Evolutionary conservation across 2,329 filamentous ascomycete genomes (phyloP).

Genomic region (Pseudopyricularia javanii): DNA sequence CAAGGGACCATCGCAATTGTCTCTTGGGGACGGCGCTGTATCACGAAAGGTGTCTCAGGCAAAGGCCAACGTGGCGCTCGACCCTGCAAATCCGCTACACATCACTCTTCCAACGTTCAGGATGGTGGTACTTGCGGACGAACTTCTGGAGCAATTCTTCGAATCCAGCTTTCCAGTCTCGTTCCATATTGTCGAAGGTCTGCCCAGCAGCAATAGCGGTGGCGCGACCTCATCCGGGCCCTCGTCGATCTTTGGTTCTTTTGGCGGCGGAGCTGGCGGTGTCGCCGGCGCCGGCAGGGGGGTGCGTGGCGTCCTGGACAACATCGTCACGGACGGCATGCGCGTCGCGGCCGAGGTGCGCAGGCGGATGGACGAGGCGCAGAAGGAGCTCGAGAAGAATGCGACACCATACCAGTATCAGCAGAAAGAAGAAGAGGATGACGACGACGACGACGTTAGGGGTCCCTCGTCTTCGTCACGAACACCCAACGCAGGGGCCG

Average conservation of each 20-base stretch:
- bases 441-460: conserved; percentile 51
- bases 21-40: conserved; percentile 14
- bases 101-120: conserved; percentile 96
- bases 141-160: conserved; percentile 92
- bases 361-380: conserved; percentile 88
- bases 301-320: conserved; percentile 84
- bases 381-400: conserved; percentile 79
- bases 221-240: conserved; percentile 17
- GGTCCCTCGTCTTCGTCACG: conserved; percentile 11
- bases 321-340: conserved; percentile 96
- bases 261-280: conserved; percentile 41
- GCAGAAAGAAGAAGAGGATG: conserved; percentile 47
- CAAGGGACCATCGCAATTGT: conserved; percentile 5
- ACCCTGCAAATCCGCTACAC: conserved; percentile 84
- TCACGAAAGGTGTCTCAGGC: conserved; percentile 43
- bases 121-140: conserved; percentile 95
- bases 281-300: conserved; percentile 50
- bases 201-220: conserved; percentile 16
- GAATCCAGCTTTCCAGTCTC: conserved; percentile 90
- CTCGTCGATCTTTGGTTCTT: conserved; percentile 67
- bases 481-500: conserved; percentile 15
- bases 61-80: conserved; percentile 72
- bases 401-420: conserved; percentile 44
- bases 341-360: conserved; percentile 86
- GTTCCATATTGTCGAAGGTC: conserved; percentile 70